Percentiles rank a stretch among this genome's conserved stretches.
phyloP scores from a whole-genome alignment of 2,329 filamentous ascomycete species.

The Myriosclerotinia curreyana region DNA sequence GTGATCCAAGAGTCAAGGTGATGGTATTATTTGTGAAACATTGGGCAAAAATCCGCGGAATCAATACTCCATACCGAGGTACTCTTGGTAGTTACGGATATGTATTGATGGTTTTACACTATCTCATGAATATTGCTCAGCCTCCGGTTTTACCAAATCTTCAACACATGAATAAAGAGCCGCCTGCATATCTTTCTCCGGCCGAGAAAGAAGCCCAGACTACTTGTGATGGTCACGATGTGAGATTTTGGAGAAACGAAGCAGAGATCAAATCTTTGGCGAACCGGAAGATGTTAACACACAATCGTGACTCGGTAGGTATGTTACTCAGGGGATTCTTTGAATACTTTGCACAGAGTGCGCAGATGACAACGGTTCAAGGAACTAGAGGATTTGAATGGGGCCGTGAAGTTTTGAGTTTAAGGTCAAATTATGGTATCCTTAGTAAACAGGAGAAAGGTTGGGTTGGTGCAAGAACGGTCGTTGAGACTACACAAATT shows the following conservation, averaged over 20 bases:
- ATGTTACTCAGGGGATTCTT: constrained; percentile 79
- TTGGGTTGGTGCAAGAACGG: constrained; percentile 80
- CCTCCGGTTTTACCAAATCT: constrained; percentile 85
- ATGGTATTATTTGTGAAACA: constrained; percentile 85
- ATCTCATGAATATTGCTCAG: constrained; percentile 75
- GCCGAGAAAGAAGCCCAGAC: constrained; percentile 42
- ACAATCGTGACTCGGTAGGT: constrained; percentile 68
- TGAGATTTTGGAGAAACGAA: constrained; percentile 78
- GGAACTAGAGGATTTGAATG: constrained; percentile 67
- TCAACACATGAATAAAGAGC: constrained; percentile 55
- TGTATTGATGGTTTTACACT: constrained; percentile 88
- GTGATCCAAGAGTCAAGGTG: constrained; percentile 71
- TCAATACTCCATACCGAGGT: constrained; percentile 83
- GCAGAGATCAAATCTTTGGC: constrained; percentile 63
- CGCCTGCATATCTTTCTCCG: constrained; percentile 44
- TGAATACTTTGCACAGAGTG: constrained; percentile 72
- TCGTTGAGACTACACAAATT: constrained; percentile 50
- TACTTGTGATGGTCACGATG: constrained; percentile 61
- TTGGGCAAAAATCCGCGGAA: constrained; percentile 81
- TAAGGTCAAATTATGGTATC: constrained; percentile 69
- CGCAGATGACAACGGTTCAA: constrained; percentile 50
- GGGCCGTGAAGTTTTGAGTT: constrained; percentile 74
- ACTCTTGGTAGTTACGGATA: constrained; percentile 89
- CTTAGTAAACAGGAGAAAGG: constrained; percentile 73
- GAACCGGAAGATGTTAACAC: constrained; percentile 55